phyloP scores from a whole-genome alignment of 805 yeast genomes.

The Candida sithepensis region DNA sequence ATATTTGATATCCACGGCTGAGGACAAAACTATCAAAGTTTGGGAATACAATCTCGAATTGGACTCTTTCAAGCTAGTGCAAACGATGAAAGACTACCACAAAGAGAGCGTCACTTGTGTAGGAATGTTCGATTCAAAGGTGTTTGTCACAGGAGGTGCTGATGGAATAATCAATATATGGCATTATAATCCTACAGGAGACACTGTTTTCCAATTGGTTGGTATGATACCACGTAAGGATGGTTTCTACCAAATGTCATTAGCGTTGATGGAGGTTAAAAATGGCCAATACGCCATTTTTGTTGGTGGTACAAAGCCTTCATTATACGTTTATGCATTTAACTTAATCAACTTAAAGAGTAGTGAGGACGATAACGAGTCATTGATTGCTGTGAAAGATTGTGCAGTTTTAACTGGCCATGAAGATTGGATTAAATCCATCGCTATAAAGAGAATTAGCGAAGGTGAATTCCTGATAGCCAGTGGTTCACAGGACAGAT shows the following conservation, averaged over 20 bases:
- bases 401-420: slow-evolving; percentile 75
- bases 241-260: slow-evolving; percentile 49
- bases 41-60: slow-evolving; percentile 43
- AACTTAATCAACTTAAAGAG: slow-evolving; percentile 12
- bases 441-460: slow-evolving; percentile 52
- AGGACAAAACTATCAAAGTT: slow-evolving; percentile 58
- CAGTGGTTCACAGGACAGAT: slow-evolving; percentile 89
- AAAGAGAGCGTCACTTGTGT: slow-evolving; percentile 52
- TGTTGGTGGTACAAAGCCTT: slow-evolving; percentile 66
- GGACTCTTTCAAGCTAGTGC: slow-evolving; percentile 29
- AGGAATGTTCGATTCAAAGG: slow-evolving; percentile 31
- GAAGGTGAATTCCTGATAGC: slow-evolving; percentile 66
- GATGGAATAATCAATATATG: slow-evolving; percentile 57
- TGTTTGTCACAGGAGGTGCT: slow-evolving; percentile 62
- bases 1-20: slow-evolving; percentile 57
- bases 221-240: slow-evolving; percentile 34
- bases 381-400: slow-evolving; percentile 27
- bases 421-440: slow-evolving; percentile 90
- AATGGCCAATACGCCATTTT: slow-evolving; percentile 46
- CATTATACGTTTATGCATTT: slow-evolving; percentile 53
- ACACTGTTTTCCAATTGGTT: slow-evolving; percentile 22
- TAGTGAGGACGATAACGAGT: not conserved
- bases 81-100: slow-evolving; percentile 36
- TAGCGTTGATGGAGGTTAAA: slow-evolving; percentile 33
- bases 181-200: slow-evolving; percentile 29